Conservation (phyloP, 169 alveolate genomes). For the Eimeria maxima region DNA sequence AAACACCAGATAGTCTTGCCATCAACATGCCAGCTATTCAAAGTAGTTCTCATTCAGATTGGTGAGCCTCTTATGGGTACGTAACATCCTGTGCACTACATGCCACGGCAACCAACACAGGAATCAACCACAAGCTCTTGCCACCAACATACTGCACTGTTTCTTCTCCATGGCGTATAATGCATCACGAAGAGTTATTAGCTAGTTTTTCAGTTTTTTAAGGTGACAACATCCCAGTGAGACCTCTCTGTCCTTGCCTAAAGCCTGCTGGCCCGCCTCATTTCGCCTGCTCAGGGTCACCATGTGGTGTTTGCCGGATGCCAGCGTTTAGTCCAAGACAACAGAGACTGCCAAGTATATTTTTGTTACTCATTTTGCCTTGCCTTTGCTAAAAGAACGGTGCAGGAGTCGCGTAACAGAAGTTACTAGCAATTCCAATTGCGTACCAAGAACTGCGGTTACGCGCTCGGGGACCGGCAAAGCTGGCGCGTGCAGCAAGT, state of each 20-base stretch:
- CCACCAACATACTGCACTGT: neutral
- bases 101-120: neutral
- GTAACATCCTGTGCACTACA: neutral
- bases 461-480: neutral
- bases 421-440: too few relatives aligned
- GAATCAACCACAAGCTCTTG: neutral
- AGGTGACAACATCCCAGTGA: too few relatives aligned
- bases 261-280: too few relatives aligned
- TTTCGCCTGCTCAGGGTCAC: too few relatives aligned
- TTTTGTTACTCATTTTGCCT: neutral
- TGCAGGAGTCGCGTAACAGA: neutral
- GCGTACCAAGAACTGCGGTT: too few relatives aligned
- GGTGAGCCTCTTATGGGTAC: neutral
- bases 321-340: neutral
- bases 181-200: neutral
- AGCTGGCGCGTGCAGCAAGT: constrained; percentile 11
- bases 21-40: neutral
- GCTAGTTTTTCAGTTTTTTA: neutral
- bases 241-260: too few relatives aligned
- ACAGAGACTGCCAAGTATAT: neutral
- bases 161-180: neutral
- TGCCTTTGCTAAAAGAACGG: neutral
- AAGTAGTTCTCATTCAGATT: neutral
- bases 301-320: neutral
- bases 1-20: too few relatives aligned